Percentiles rank a stretch among this genome's conserved stretches.
Conservation (phyloP, 2,329 filamentous ascomycete species). For the Colletotrichum sp. region DNA sequence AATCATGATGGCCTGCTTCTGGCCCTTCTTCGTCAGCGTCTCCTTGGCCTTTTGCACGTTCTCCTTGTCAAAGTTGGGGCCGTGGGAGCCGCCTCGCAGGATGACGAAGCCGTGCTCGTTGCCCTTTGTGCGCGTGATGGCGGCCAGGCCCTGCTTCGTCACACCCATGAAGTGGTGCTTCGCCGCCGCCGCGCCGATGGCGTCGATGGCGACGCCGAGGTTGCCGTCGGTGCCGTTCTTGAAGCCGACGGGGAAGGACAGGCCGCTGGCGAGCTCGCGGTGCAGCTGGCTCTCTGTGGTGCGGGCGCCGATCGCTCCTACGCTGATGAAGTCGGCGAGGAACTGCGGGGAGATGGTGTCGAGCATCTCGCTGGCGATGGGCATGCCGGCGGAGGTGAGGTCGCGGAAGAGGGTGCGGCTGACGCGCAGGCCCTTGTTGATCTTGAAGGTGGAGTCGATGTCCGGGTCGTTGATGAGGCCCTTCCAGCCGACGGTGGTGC, state of each 20-base stretch:
- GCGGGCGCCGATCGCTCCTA: slow-evolving; percentile 93
- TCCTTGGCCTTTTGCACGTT: slow-evolving; percentile 82
- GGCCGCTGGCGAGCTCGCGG: slow-evolving; percentile 90
- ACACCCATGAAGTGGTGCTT: slow-evolving; percentile 98
- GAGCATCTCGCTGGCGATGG: slow-evolving; percentile 97
- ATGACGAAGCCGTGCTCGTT: slow-evolving; percentile 99
- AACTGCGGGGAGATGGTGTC: slow-evolving; percentile 99
- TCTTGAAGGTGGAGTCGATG: slow-evolving; percentile 96
- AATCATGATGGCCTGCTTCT: slow-evolving; percentile 92
- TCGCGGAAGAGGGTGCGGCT: slow-evolving; percentile 94
- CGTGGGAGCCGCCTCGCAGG: slow-evolving; percentile 86
- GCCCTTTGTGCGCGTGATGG: slow-evolving; percentile 89
- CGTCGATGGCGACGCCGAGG: slow-evolving; percentile 90
- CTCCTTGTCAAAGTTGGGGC: slow-evolving; percentile 91
- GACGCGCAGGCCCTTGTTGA: slow-evolving; percentile 96
- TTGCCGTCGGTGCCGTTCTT: slow-evolving; percentile 99
- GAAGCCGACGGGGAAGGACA: slow-evolving; percentile 98
- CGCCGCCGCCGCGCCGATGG: slow-evolving; percentile 85
- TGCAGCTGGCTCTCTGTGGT: slow-evolving; percentile 98
- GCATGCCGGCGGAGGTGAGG: slow-evolving; percentile 85
- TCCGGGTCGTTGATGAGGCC: slow-evolving; percentile 99
- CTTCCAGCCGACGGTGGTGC: slow-evolving; percentile 99
- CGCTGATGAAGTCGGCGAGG: slow-evolving; percentile 92
- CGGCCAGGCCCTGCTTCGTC: slow-evolving; percentile 94
- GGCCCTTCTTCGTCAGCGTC: slow-evolving; percentile 78